Base-by-base conservation (phyloP, 306 rosid species). In the Rosa rugosa region DNA sequence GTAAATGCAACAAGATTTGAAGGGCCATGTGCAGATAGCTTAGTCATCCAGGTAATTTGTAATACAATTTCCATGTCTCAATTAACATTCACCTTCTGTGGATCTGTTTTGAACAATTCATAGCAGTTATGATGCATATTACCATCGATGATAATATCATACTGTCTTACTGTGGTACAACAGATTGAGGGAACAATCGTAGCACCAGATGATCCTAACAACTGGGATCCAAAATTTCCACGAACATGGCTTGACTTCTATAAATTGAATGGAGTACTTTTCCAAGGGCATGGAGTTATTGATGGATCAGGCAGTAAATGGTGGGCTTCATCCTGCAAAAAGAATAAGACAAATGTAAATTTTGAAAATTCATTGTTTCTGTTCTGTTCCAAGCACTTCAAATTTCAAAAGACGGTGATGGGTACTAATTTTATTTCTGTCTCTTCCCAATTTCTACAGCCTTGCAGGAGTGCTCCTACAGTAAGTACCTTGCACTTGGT, bases 271-370 rank as follows among this genome's bases (percentile, higher is more conserved):
- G 87, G 90, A 79, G 89, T 82, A 80, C 66, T 82, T 75, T 96
- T 96, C 81, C 98, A 91, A 89, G 99, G 99, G 5, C 45, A 69
- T 75, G 99, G 99, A 59, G 84, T 91, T 50, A 96, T 96, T 34
- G 98, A 96, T 56, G 99, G 99, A 80, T 93, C 99, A 11, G 99
- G 99, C 12, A 90, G 90, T 75, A 96, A 96, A 90, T 96, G 99
- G 99, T 96, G 99, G 99, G 96, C 94, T 44, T 89, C 97, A 80
- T 96, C 99, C 71, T 96, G 99, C 87, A 96, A 96, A 83, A 96
- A 84, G 86, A 91, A 96, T 89, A 96, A 88, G 84, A 54, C 97
- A 60, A 96, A 89, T 80, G 99, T 96, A 91, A 78, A 4, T 42
- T 40, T 69, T 57, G 42, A 57, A 62, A 66, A 56, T 63, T 79